A percentile compares a stretch with the other conserved stretches of the same genome.
phyloP scores from a whole-genome alignment of 768 basidiomycete species.

The Megacollybia marginata region DNA sequence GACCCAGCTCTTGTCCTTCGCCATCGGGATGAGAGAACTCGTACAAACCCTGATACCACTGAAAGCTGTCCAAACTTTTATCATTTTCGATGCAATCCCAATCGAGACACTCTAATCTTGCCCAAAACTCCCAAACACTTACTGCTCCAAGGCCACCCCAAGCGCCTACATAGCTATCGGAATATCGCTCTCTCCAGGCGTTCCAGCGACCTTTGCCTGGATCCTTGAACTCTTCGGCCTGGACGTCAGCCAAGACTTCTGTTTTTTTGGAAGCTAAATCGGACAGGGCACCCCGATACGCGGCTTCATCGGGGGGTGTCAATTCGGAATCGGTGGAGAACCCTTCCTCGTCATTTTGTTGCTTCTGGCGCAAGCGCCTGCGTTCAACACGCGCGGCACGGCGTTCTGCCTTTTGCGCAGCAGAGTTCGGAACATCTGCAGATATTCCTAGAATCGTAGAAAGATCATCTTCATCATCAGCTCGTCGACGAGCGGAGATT shows the following conservation, averaged over 20 bases:
- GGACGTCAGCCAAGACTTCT: slow-evolving; percentile 72
- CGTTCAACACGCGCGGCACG: slow-evolving; percentile 53
- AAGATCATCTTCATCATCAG: slow-evolving; percentile 79
- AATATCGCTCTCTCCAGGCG: slow-evolving; percentile 69
- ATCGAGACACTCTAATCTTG: slow-evolving; percentile 74
- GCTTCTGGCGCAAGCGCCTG: slow-evolving; percentile 33
- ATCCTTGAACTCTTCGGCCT: slow-evolving; percentile 76
- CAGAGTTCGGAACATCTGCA: slow-evolving; percentile 23
- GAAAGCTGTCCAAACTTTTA: slow-evolving; percentile 65
- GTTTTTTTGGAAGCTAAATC: slow-evolving; percentile 44
- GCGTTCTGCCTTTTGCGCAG: slow-evolving; percentile 34
- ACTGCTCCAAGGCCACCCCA: slow-evolving; percentile 89
- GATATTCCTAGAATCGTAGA: slow-evolving; percentile 50
- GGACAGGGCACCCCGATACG: slow-evolving; percentile 58
- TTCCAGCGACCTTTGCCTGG: slow-evolving; percentile 62
- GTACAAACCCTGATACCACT: slow-evolving; percentile 77
- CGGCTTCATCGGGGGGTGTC: slow-evolving; percentile 54
- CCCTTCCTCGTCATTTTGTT: slow-evolving; percentile 56
- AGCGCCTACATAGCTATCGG: slow-evolving; percentile 79
- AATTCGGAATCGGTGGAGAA: slow-evolving; percentile 83
- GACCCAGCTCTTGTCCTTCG: slow-evolving; percentile 49
- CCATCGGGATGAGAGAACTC: slow-evolving; percentile 60
- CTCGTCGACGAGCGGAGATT: slow-evolving; percentile 54
- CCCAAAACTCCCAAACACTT: slow-evolving; percentile 93
- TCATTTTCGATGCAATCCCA: slow-evolving; percentile 79